These are phyloP conservation scores for Candida quercuum DNA, from an alignment of 805 yeast species.

Conservation along the genomic window DNA sequence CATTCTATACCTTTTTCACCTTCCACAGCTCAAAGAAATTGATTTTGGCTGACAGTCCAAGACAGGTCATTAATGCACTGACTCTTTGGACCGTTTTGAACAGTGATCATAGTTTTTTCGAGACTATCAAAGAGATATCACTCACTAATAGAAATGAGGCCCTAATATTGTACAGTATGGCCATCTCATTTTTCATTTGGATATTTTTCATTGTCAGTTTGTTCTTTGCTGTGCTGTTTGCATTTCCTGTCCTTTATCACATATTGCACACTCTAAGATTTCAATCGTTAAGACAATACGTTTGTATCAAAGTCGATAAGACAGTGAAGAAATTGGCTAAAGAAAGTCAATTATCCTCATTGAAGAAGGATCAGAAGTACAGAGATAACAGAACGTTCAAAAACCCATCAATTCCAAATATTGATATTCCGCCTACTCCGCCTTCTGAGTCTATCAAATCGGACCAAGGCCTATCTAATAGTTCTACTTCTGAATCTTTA, in stretches of 20 bases:
- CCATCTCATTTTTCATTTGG: constrained; percentile 72
- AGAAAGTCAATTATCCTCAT: constrained; percentile 28
- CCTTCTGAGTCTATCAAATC: not conserved
- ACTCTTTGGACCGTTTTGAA: constrained; percentile 54
- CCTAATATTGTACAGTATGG: constrained; percentile 68
- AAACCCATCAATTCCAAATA: constrained; percentile 8
- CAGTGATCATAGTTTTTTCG: constrained; percentile 25
- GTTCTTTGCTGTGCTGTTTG: constrained; percentile 45
- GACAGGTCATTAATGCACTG: constrained; percentile 79
- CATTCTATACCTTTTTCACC: constrained; percentile 61
- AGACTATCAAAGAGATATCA: constrained; percentile 54
- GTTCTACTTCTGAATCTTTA: constrained; percentile 6
- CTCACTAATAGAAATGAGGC: constrained; percentile 58
- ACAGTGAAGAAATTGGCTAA: constrained; percentile 48
- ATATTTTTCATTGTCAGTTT: constrained; percentile 56
- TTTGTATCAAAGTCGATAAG: constrained; percentile 53
- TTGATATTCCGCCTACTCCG: not conserved
- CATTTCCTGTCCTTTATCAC: constrained; percentile 45
- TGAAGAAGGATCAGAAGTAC: constrained; percentile 14
- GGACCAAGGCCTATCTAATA: not conserved
- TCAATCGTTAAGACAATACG: constrained; percentile 50
- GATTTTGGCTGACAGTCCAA: constrained; percentile 76
- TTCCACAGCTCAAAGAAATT: constrained; percentile 58
- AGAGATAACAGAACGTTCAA: not conserved
- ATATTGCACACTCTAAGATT: constrained; percentile 33